phyloP scores from a whole-genome alignment of 257 asterid species.

The Coffea canephora region DNA sequence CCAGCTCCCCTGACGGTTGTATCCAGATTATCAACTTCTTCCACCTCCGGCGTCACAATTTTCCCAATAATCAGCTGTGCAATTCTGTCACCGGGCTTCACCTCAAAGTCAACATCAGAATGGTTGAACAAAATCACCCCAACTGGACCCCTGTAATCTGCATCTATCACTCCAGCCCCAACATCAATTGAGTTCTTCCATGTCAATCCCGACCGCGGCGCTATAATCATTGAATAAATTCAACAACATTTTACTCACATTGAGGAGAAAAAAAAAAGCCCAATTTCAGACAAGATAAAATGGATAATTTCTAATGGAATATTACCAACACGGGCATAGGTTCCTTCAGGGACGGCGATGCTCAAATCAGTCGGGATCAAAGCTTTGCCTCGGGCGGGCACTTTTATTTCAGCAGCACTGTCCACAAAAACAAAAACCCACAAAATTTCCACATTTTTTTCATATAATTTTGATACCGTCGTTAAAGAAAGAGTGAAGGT shows the following conservation, averaged over 20 bases:
- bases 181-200: slow-evolving; percentile 88
- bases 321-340: slow-evolving; percentile 82
- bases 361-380: slow-evolving; percentile 79
- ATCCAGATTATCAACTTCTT: slow-evolving; percentile 42
- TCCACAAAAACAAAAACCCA: background rate
- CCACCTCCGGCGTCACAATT: slow-evolving; percentile 34
- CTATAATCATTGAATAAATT: slow-evolving; percentile 18
- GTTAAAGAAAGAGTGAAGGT: too few species aligned
- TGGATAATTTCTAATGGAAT: background rate
- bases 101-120: slow-evolving; percentile 41
- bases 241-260: too few species aligned
- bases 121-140: slow-evolving; percentile 47
- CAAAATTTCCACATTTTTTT: too few species aligned
- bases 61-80: slow-evolving; percentile 44
- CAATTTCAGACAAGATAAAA: background rate
- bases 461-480: too few species aligned
- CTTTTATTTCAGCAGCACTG: slow-evolving; percentile 58
- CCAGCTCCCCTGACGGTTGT: slow-evolving; percentile 38
- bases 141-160: slow-evolving; percentile 57
- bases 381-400: slow-evolving; percentile 81
- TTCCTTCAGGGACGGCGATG: slow-evolving; percentile 74
- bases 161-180: slow-evolving; percentile 94
- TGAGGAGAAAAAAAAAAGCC: too few species aligned
- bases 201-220: slow-evolving; percentile 81
- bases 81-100: slow-evolving; percentile 38